phyloP scores from a whole-genome alignment of 495 filamentous ascomycete genomes.

The Hyaloscypha variabilis region DNA sequence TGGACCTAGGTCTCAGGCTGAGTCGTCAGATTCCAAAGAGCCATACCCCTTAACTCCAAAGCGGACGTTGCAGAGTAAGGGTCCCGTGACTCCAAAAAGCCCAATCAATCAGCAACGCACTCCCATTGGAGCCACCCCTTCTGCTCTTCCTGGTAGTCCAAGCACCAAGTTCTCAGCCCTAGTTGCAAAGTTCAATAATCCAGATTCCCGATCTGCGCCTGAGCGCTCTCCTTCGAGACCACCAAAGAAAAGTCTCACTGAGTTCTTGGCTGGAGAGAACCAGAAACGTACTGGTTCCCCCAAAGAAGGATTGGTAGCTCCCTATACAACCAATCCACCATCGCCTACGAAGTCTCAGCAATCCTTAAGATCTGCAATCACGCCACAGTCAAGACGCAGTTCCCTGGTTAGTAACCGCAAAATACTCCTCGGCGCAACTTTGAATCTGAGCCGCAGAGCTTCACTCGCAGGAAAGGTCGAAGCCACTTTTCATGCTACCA shows the following conservation, averaged over 20 bases:
- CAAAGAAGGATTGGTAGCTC: conserved; percentile 21
- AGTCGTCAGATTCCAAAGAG: neutral
- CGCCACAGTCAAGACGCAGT: conserved; percentile 15
- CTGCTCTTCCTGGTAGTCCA: neutral
- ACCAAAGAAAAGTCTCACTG: neutral
- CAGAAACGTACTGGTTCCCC: conserved; percentile 14
- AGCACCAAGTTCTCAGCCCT: conserved; percentile 26
- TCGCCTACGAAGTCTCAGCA: conserved; percentile 30
- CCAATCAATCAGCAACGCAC: neutral
- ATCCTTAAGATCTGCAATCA: conserved; percentile 19
- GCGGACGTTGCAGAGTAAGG: neutral
- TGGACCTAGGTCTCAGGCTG: neutral
- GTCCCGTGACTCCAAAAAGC: neutral
- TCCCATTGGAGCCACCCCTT: neutral
- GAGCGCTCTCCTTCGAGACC: neutral
- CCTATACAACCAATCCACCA: conserved; percentile 28
- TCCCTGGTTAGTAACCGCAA: neutral
- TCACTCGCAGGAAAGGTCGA: neutral
- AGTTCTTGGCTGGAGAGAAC: neutral
- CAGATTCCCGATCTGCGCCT: neutral
- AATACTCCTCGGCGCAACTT: neutral
- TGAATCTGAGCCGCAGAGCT: neutral
- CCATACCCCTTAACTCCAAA: neutral
- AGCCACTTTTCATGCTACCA: neutral
- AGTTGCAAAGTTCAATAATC: conserved; percentile 28